Percentiles rank a stretch among this genome's conserved stretches.
phyloP scores from a whole-genome alignment of 208 protist genomes.

The Trypanosoma cruzi region DNA sequence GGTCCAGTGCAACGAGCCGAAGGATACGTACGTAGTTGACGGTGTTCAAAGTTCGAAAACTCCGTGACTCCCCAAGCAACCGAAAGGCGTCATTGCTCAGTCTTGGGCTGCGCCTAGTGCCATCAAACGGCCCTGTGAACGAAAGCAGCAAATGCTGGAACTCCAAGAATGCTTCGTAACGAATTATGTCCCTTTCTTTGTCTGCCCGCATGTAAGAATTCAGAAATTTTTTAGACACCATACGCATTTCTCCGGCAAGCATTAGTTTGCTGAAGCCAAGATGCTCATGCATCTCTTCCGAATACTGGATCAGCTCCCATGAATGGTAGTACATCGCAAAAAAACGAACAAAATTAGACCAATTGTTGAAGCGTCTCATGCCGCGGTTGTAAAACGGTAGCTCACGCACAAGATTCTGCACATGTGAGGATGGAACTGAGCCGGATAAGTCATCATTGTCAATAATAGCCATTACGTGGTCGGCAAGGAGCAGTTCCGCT shows the following conservation, averaged over 20 bases:
- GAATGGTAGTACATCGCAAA: constrained; percentile 41
- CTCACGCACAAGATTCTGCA: constrained; percentile 73
- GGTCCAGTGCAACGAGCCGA: constrained; percentile 16
- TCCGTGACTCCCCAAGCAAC: constrained; percentile 22
- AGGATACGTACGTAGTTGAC: constrained; percentile 65
- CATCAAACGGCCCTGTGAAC: constrained; percentile 12
- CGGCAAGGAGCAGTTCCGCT: constrained; percentile 67
- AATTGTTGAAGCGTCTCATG: constrained; percentile 60
- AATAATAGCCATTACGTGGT: constrained; percentile 63
- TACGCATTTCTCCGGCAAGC: constrained; percentile 43
- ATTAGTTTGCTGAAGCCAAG: constrained; percentile 53
- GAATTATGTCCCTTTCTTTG: constrained; percentile 45
- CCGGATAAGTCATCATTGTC: constrained; percentile 69
- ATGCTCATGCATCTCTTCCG: constrained; percentile 32
- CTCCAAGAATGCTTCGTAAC: constrained; percentile 39
- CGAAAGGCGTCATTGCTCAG: constrained; percentile 14
- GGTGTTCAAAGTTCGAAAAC: constrained; percentile 57
- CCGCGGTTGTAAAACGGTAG: constrained; percentile 59
- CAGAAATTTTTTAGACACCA: constrained; percentile 51
- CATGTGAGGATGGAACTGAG: constrained; percentile 57
- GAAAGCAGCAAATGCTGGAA: constrained; percentile 35
- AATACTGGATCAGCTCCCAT: constrained; percentile 55
- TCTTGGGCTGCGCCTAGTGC: constrained; percentile 19
- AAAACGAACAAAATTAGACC: constrained; percentile 49
- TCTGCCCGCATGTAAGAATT: constrained; percentile 36